Conservation (phyloP, 352 stramenopile species). For the Phytophthora parvispora region DNA sequence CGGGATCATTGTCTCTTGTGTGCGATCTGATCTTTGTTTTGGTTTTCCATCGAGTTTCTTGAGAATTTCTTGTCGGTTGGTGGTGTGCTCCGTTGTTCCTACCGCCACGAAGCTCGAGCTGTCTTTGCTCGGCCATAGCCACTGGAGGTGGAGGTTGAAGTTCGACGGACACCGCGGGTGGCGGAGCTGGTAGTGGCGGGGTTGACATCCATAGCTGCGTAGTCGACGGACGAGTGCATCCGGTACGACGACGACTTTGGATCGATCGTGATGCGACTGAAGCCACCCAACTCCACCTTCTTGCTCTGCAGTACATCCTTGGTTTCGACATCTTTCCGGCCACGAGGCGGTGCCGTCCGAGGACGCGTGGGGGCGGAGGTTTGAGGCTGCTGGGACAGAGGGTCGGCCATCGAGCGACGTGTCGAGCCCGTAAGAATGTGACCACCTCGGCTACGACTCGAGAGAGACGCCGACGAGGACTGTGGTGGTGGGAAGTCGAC, state of each 20-base stretch:
- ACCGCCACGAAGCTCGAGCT: slow-evolving; percentile 66
- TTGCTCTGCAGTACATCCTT: slow-evolving; percentile 57
- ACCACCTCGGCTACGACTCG: slow-evolving; percentile 24
- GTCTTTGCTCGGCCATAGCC: slow-evolving; percentile 37
- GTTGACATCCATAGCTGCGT: slow-evolving; percentile 11
- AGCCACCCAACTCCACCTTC: slow-evolving; percentile 35
- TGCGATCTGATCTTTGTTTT: neutral
- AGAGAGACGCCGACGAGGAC: slow-evolving; percentile 15
- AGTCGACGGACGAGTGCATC: slow-evolving; percentile 48
- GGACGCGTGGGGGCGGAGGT: slow-evolving; percentile 26
- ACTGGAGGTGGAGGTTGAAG: slow-evolving; percentile 13
- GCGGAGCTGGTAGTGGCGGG: neutral
- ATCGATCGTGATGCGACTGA: slow-evolving; percentile 35
- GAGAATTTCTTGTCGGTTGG: slow-evolving; percentile 6
- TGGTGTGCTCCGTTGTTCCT: neutral
- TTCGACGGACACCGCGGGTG: slow-evolving; percentile 22
- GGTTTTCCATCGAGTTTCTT: slow-evolving; percentile 24
- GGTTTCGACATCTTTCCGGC: slow-evolving; percentile 56
- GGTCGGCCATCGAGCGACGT: slow-evolving; percentile 30
- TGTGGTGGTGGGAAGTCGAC: slow-evolving; percentile 31
- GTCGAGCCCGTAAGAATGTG: slow-evolving; percentile 25
- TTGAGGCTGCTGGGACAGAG: slow-evolving; percentile 27
- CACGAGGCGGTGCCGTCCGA: slow-evolving; percentile 48
- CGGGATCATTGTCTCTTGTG: neutral
- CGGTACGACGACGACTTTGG: slow-evolving; percentile 29